A percentile compares a stretch with the other conserved stretches of the same genome.
phyloP scores from a whole-genome alignment of 306 rosid genomes.

The Quercus engelmannii region DNA sequence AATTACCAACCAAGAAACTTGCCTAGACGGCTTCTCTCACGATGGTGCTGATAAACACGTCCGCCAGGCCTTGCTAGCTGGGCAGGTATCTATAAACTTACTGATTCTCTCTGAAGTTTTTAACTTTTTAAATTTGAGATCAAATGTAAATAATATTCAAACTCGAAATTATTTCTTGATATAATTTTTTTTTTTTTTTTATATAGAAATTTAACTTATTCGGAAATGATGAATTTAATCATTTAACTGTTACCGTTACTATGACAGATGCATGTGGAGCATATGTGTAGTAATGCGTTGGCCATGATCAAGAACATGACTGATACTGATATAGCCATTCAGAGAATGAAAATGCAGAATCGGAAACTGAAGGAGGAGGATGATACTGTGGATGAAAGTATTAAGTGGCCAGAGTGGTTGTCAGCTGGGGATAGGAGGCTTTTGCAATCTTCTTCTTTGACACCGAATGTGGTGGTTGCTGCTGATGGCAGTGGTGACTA shows the following conservation, averaged over 20 bases:
- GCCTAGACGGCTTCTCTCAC: constrained; percentile 84
- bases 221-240: too few relatives aligned
- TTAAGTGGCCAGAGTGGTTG: constrained; percentile 80
- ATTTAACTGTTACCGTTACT: too few relatives aligned
- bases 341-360: constrained; percentile 6
- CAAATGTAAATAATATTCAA: too few relatives aligned
- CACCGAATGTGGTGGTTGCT: constrained; percentile 66
- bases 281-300: constrained; percentile 70
- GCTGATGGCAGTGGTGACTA: constrained; percentile 76
- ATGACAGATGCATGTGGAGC: constrained; percentile 42
- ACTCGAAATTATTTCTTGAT: too few relatives aligned
- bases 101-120: too few relatives aligned
- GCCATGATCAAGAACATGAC: constrained; percentile 83
- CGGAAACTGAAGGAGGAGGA: constrained; percentile 32
- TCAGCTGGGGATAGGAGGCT: constrained; percentile 57
- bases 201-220: too few relatives aligned
- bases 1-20: constrained; percentile 82
- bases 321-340: constrained; percentile 49
- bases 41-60: constrained; percentile 42
- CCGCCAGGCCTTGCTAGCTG: constrained; percentile 36
- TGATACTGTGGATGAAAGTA: not conserved
- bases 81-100: constrained; percentile 10
- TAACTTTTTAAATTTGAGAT: too few relatives aligned
- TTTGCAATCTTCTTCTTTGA: constrained; percentile 46
- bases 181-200: too few relatives aligned